Evolutionary conservation across 2,329 filamentous ascomycete species (phyloP), one percentile per base, ranked within the genome.

Genomic region (Fusarium buharicum): DNA sequence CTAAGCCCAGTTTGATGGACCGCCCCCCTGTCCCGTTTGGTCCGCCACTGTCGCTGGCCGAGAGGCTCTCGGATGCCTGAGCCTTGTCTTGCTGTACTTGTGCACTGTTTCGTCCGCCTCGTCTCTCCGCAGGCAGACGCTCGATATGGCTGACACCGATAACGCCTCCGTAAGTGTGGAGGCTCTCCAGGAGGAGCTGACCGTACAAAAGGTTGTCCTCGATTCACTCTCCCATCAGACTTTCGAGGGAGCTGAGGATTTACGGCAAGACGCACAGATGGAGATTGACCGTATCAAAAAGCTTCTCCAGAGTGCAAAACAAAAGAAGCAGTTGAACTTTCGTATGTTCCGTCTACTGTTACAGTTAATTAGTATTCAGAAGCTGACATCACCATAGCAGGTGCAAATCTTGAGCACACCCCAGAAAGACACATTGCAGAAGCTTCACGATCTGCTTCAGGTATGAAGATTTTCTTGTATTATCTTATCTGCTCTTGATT

Each of bases 151-250:
- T 43, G 43, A 59, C 38, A 38, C 56, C 40, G 53, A 50, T 45
- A 38, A 30, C 61, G 68, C 22, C 40, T 44, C 62, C 16, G 59
- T 62, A 53, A 62, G 51, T 10, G 43, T 73, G 16, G 66, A 72
- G 41, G 70, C 67, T 16, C 63, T 82, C 17, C 62, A 62, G 16
- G 77, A 81, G 43, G 79, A 82, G 51, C 68, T 83, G 57, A 72
- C 66, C 28, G 72, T 81, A 17, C 77, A 81, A 55, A 72, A 72
- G 41, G 77, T 78, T 45, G 74, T 83, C 17, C 71, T 83, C 4
- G 62, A 68, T 8, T 82, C 80, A 2, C 74, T 84, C n/a, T 34
- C 59, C 17, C 59, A 48, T 20, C 65, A 65, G 30, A 48, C 56
- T 7, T 70, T 68, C 48, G 67, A 71, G 6, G 73, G 66, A 14